Evolutionary conservation across 2,329 filamentous ascomycete species (phyloP).

Genomic region (Aspergillus sp.): DNA sequence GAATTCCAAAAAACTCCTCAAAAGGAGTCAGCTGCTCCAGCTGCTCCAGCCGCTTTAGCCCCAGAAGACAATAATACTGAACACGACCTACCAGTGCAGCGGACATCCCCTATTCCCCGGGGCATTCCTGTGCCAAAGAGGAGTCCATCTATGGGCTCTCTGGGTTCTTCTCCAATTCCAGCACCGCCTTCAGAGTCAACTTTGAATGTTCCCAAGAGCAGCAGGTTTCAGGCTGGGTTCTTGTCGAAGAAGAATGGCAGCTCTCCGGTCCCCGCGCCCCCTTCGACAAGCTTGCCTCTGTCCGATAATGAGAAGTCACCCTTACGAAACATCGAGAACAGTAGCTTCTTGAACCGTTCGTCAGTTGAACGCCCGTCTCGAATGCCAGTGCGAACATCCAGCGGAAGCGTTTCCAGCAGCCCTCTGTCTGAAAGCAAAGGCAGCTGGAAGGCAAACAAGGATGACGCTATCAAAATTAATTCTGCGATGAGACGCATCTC

Average conservation of each 20-base stretch:
- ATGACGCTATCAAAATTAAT: conserved; percentile 49
- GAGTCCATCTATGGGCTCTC: conserved; percentile 27
- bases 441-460: conserved; percentile 41
- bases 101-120: conserved; percentile 45
- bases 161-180: conserved; percentile 52
- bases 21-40: conserved; percentile 47
- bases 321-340: conserved; percentile 47
- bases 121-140: conserved; percentile 36
- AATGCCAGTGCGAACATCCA: conserved; percentile 34
- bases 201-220: conserved; percentile 57
- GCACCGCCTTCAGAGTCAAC: conserved; percentile 50
- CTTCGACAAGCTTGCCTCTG: conserved; percentile 52
- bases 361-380: conserved; percentile 35
- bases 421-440: conserved; percentile 44
- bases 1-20: conserved; percentile 90
- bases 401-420: conserved; percentile 28
- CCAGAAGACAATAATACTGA: conserved; percentile 49
- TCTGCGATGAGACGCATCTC: conserved; percentile 53
- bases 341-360: conserved; percentile 43
- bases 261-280: conserved; percentile 57
- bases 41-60: too few relatives aligned
- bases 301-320: conserved; percentile 54
- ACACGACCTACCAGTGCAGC: conserved; percentile 39
- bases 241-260: conserved; percentile 62
- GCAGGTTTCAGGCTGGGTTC: conserved; percentile 84